A percentile compares a stretch with the other conserved stretches of the same genome.
Conservation (phyloP, 2,329 filamentous ascomycete species). For the Neonectria magnoliae region DNA sequence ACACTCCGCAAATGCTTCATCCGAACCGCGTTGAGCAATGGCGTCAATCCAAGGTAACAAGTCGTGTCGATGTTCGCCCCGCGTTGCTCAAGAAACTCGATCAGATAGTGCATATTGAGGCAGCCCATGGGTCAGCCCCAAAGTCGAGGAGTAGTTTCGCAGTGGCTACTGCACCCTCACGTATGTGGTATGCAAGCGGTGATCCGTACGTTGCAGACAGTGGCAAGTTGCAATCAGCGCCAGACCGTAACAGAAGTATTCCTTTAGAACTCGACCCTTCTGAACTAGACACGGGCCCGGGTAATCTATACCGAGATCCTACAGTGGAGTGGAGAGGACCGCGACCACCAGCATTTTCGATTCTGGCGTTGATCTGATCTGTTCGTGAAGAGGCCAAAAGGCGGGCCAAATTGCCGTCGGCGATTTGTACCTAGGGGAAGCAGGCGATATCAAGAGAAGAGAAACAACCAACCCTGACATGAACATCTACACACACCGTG, state of each 20-base stretch:
- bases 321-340: neutral
- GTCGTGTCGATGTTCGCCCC: conserved; percentile 9
- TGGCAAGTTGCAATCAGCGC: neutral
- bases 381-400: neutral
- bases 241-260: neutral
- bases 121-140: conserved; percentile 18
- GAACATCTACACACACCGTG: neutral
- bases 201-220: neutral
- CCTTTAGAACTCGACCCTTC: neutral
- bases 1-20: neutral
- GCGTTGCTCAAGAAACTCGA: neutral
- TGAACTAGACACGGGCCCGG: too few species aligned
- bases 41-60: neutral
- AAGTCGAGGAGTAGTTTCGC: conserved; percentile 1
- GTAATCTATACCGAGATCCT: neutral
- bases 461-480: neutral
- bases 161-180: neutral
- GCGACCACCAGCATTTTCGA: neutral
- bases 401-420: neutral
- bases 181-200: neutral
- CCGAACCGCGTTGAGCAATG: neutral
- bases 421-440: neutral
- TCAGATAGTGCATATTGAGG: neutral
- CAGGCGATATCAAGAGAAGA: conserved; percentile 15
- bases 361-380: neutral